Evolutionary conservation across 108 stramenopile species (phyloP), one percentile per base, ranked within the genome.

Genomic region (Chaetoceros muelleri): DNA sequence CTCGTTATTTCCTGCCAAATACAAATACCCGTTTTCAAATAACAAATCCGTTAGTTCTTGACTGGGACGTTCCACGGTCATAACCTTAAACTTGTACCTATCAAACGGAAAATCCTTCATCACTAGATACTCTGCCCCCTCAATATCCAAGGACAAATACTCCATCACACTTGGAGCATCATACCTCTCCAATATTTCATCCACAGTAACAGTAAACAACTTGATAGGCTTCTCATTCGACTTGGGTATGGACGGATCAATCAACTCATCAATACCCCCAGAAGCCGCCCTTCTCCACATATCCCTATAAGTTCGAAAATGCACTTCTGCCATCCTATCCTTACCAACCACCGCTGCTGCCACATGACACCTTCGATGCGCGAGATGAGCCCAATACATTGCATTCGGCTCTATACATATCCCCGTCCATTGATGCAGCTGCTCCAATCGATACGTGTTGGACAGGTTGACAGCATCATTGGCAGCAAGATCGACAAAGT

Each of bases 401-500:
- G 66, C 59, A 55, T 67, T 67, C 7, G 66, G 66, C 53, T 67
- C 66, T 28, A 67, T 52, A 29, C 66, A 67, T 2, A 67, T 22
- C 0, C 66, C 66, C 2, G 49, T 24, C 59, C 59, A 67, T 0
- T 47, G 59, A 17, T 51, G 48, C 25, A 56, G 22, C 13, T 27
- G 22, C 27, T 67, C 66, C 3, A 67, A 40, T 3, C 29, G 19
- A 28, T 29, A 48, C 0, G 66, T 67, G 27, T 67, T 67, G 28
- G 28, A 30, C 2, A 34, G 30, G 2, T 60, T 44, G 20, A 61
- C 31, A 22, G 66, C 58, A 1, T 59, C 58, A 48, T 67, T 67
- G 3, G 66, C 56, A 0, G 66, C 66, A 18, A 67, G 51, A 62
- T 83, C 81, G 8, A 83, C 45, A 57, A 79, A 83, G 45, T 53